Percentiles rank a stretch among this genome's conserved stretches.
Conservation (phyloP, 1,139 yeast genomes). For the Pichia sp. region DNA sequence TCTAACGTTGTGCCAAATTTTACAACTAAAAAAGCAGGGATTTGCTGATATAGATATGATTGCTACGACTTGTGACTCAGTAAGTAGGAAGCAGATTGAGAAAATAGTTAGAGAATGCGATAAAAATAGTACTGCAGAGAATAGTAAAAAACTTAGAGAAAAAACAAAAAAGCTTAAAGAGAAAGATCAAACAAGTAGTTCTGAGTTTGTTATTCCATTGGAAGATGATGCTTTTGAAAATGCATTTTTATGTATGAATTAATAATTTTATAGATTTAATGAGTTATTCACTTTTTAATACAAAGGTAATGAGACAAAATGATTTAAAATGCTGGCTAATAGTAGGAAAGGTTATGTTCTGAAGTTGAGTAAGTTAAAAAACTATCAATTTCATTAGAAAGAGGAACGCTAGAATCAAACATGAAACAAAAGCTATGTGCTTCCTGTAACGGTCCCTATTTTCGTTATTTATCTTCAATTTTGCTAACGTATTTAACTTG, state of each 20-base stretch:
- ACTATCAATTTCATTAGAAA: not conserved
- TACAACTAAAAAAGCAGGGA: slow-evolving; percentile 89
- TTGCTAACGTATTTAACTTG: slow-evolving; percentile 21
- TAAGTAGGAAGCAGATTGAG: slow-evolving; percentile 90
- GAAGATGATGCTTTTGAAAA: slow-evolving; percentile 5
- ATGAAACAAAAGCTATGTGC: slow-evolving; percentile 5
- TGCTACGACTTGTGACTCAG: slow-evolving; percentile 88
- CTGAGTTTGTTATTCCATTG: slow-evolving; percentile 6
- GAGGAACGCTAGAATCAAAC: not conserved
- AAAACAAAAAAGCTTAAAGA: not conserved
- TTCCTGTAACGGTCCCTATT: slow-evolving; percentile 19
- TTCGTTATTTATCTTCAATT: slow-evolving; percentile 17
- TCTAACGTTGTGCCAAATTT: slow-evolving; percentile 86
- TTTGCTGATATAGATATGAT: slow-evolving; percentile 85
- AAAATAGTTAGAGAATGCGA: slow-evolving; percentile 76
- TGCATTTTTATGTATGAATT: slow-evolving; percentile 2
- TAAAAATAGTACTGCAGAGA: slow-evolving; percentile 38
- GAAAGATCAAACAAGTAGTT: not conserved
- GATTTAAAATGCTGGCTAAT: not conserved
- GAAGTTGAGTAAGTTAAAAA: not conserved
- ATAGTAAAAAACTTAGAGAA: not conserved
- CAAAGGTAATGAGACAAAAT: not conserved
- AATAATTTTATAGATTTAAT: slow-evolving; percentile 1
- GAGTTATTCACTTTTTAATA: not conserved
- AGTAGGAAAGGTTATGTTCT: not conserved